phyloP scores from a whole-genome alignment of 768 basidiomycete genomes.

The Lanmaoa rubissima region DNA sequence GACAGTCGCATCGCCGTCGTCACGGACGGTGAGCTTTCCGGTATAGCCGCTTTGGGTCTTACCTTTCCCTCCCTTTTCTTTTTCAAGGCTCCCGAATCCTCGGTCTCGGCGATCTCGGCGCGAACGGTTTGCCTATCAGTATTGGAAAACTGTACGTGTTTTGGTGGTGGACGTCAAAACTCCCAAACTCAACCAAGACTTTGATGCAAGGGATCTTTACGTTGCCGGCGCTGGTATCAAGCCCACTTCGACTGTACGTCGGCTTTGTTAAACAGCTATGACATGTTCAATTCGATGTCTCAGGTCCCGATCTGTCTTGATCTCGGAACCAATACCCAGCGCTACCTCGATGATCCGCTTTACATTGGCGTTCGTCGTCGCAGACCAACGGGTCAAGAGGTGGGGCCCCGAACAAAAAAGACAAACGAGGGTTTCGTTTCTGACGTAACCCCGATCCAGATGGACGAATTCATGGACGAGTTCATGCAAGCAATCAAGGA shows the following conservation, averaged over 20 bases:
- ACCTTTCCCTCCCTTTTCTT: not conserved
- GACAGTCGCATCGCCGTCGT: slow-evolving; percentile 68
- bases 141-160: slow-evolving; percentile 66
- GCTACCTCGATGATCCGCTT: slow-evolving; percentile 65
- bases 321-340: slow-evolving; percentile 73
- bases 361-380: slow-evolving; percentile 69
- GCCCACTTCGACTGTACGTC: slow-evolving; percentile 43
- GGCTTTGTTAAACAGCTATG: not conserved
- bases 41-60: not conserved
- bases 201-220: slow-evolving; percentile 52
- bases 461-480: slow-evolving; percentile 73
- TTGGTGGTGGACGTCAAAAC: not conserved
- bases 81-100: slow-evolving; percentile 63
- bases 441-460: slow-evolving; percentile 33
- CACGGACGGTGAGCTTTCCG: slow-evolving; percentile 56
- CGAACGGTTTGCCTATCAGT: slow-evolving; percentile 50
- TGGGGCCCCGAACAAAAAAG: slow-evolving; percentile 9
- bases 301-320: slow-evolving; percentile 68
- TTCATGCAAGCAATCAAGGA: slow-evolving; percentile 69
- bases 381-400: slow-evolving; percentile 47
- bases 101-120: slow-evolving; percentile 53
- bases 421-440: not conserved
- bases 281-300: not conserved
- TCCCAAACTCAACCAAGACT: not conserved
- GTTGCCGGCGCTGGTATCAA: slow-evolving; percentile 68